phyloP scores from a whole-genome alignment of 306 rosid genomes.

The Cicer judaicum region DNA sequence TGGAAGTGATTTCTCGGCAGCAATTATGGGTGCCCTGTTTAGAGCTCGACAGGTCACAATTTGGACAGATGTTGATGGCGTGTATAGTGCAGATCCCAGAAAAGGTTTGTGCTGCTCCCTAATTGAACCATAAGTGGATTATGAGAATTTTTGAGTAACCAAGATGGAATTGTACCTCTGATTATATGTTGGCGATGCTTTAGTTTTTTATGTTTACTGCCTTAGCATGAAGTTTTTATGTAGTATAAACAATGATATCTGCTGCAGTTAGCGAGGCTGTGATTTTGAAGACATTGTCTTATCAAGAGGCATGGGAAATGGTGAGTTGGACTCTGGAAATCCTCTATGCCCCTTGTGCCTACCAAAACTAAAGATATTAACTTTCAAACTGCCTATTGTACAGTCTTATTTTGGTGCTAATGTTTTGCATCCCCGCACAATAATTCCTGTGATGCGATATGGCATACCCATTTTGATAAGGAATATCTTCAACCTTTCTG shows the following conservation, averaged over 20 bases:
- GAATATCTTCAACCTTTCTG: slow-evolving; percentile 89
- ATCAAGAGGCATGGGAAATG: slow-evolving; percentile 99
- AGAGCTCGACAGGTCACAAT: slow-evolving; percentile 85
- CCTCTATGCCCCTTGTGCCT: slow-evolving; percentile 32
- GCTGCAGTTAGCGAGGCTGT: slow-evolving; percentile 96
- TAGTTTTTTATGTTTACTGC: slow-evolving; percentile 23
- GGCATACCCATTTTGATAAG: slow-evolving; percentile 89
- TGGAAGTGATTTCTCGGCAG: slow-evolving; percentile 99
- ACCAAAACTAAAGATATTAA: slow-evolving; percentile 42
- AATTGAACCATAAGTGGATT: slow-evolving; percentile 26
- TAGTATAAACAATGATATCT: slow-evolving; percentile 44
- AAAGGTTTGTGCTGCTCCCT: slow-evolving; percentile 67
- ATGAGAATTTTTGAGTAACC: slow-evolving; percentile 29
- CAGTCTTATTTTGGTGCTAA: slow-evolving; percentile 99
- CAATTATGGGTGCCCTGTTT: slow-evolving; percentile 90
- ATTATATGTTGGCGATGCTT: slow-evolving; percentile 15
- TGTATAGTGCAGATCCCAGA: slow-evolving; percentile 96
- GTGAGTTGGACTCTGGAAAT: slow-evolving; percentile 53
- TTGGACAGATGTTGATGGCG: slow-evolving; percentile 99
- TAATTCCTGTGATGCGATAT: slow-evolving; percentile 92
- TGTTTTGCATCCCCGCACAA: slow-evolving; percentile 98
- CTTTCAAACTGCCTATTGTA: slow-evolving; percentile 43
- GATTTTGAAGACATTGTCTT: slow-evolving; percentile 84
- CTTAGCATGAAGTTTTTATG: slow-evolving; percentile 27
- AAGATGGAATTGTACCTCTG: slow-evolving; percentile 31